A percentile compares a stretch with the other conserved stretches of the same genome.
Conservation (phyloP, 2,329 filamentous ascomycete species). For the Ophiocordyceps camponoti-rufipedis region DNA sequence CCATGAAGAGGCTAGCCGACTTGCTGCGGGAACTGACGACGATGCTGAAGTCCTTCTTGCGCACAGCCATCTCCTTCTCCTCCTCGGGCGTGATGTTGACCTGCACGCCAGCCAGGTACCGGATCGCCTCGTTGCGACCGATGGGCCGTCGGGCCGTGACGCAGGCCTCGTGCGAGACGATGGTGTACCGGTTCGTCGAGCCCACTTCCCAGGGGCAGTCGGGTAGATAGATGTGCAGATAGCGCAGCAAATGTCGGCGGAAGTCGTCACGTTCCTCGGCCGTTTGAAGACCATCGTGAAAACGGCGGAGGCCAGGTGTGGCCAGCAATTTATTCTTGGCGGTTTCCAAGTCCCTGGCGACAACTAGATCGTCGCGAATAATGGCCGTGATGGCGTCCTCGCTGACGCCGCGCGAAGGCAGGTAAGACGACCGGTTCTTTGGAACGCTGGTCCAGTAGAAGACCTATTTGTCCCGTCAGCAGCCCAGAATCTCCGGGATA, state of each 20-base stretch:
- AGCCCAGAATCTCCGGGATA: background rate
- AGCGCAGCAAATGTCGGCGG: slow-evolving; percentile 66
- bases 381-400: slow-evolving; percentile 43
- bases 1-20: slow-evolving; percentile 79
- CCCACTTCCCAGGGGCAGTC: slow-evolving; percentile 88
- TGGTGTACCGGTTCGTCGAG: slow-evolving; percentile 88
- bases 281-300: slow-evolving; percentile 46
- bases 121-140: slow-evolving; percentile 67
- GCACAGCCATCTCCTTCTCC: slow-evolving; percentile 60
- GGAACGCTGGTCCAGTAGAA: slow-evolving; percentile 95
- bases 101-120: slow-evolving; percentile 79
- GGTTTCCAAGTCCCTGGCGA: slow-evolving; percentile 50
- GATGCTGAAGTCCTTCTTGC: slow-evolving; percentile 89
- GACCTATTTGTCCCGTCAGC: slow-evolving; percentile 33
- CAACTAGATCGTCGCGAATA: slow-evolving; percentile 47
- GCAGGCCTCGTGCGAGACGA: slow-evolving; percentile 74
- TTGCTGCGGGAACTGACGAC: slow-evolving; percentile 88
- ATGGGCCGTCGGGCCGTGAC: slow-evolving; percentile 68
- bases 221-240: slow-evolving; percentile 80
- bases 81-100: slow-evolving; percentile 87
- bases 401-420: slow-evolving; percentile 61
- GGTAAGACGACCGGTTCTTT: slow-evolving; percentile 80
- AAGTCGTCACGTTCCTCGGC: slow-evolving; percentile 77
- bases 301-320: slow-evolving; percentile 57
- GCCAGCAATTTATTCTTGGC: slow-evolving; percentile 58